A percentile compares a stretch with the other conserved stretches of the same genome.
Evolutionary conservation across 139 green algal genomes (phyloP).

Genomic region (Volvox reticuliferus): DNA sequence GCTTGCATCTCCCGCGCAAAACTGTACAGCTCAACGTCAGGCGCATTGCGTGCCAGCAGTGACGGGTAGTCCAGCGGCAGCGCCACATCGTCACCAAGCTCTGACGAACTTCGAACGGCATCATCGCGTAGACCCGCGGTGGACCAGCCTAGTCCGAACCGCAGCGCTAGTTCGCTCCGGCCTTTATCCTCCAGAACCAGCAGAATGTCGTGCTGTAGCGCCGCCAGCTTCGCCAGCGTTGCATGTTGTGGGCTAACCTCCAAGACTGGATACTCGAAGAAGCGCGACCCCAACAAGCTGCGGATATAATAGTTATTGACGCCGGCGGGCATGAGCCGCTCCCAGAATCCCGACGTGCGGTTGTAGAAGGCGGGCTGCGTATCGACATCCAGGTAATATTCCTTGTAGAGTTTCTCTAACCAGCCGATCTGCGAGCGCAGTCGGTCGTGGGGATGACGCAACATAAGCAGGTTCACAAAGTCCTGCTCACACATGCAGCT

Average conservation of each 20-base stretch:
- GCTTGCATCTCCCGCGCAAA: conserved; percentile 40
- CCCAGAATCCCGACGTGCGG: conserved; percentile 59
- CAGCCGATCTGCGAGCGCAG: conserved; percentile 56
- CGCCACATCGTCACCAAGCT: conserved; percentile 34
- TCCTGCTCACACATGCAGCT: conserved; percentile 45
- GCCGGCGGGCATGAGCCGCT: conserved; percentile 54
- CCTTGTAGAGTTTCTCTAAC: conserved; percentile 64
- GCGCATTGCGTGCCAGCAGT: conserved; percentile 28
- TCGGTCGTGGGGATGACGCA: conserved; percentile 49
- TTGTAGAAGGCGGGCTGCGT: conserved; percentile 40
- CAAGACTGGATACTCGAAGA: conserved; percentile 48
- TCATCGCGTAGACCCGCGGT: neutral
- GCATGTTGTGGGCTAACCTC: neutral
- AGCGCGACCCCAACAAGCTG: conserved; percentile 48
- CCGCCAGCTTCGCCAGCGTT: conserved; percentile 26
- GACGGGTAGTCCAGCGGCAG: conserved; percentile 28
- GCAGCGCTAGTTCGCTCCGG: conserved; percentile 47
- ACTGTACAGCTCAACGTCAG: conserved; percentile 16
- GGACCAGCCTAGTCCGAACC: conserved; percentile 52
- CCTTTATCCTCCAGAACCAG: conserved; percentile 51
- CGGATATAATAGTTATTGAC: conserved; percentile 67
- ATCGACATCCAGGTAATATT: conserved; percentile 46
- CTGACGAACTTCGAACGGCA: conserved; percentile 35
- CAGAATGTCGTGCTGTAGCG: conserved; percentile 59
- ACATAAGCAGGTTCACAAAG: conserved; percentile 64